phyloP scores from a whole-genome alignment of 371 early-diverging fungal species.

The Mucor piriformis region DNA sequence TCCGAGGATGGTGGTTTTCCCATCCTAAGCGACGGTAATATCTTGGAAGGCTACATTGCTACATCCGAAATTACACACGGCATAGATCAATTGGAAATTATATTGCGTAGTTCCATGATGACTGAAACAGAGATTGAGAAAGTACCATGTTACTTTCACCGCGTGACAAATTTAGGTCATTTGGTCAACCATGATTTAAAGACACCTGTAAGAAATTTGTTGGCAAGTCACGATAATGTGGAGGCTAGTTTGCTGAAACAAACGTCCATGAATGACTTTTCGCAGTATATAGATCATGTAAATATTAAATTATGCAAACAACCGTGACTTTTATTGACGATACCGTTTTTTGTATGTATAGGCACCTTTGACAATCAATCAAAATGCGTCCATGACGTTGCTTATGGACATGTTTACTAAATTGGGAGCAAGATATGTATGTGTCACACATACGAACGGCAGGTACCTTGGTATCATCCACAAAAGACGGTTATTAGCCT shows the following conservation, averaged over 20 bases:
- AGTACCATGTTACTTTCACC: constrained; percentile 38
- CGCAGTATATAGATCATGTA: constrained; percentile 77
- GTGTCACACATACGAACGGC: constrained; percentile 60
- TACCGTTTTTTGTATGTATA: constrained; percentile 20
- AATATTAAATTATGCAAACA: background rate
- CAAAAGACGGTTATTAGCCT: constrained; percentile 73
- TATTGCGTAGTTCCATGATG: constrained; percentile 30
- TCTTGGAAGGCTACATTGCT: constrained; percentile 85
- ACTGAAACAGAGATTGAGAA: constrained; percentile 33
- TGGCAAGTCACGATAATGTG: background rate
- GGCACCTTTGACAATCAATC: constrained; percentile 80
- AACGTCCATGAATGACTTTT: constrained; percentile 60
- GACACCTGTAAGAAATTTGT: constrained; percentile 16
- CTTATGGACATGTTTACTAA: constrained; percentile 87
- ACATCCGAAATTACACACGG: constrained; percentile 84
- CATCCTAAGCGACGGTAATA: constrained; percentile 66
- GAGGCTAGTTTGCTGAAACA: constrained; percentile 1
- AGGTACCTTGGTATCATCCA: constrained; percentile 74
- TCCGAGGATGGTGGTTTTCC: constrained; percentile 84
- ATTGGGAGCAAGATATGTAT: constrained; percentile 72
- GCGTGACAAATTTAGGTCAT: background rate
- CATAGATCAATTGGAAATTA: constrained; percentile 47
- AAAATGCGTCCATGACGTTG: constrained; percentile 82
- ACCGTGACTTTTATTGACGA: background rate
- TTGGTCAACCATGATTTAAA: constrained; percentile 5